phyloP scores from a whole-genome alignment of 208 protist genomes.

The Herpetomonas samuelpessoai region DNA sequence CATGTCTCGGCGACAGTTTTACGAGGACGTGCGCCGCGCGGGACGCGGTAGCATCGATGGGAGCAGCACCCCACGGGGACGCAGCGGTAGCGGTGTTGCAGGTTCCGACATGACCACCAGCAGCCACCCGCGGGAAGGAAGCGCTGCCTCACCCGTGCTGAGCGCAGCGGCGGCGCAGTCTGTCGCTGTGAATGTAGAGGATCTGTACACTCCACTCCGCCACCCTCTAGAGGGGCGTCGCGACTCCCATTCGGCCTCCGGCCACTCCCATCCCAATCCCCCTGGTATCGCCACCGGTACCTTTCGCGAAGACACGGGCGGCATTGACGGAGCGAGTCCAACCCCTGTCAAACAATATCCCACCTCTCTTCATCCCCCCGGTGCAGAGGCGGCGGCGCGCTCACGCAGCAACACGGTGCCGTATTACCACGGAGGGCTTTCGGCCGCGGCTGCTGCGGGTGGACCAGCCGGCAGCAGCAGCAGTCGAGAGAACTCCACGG shows the following conservation, averaged over 20 bases:
- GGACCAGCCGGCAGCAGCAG: no score
- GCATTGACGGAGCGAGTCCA: not conserved
- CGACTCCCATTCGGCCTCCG: not conserved
- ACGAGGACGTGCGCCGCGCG: slow-evolving; percentile 24
- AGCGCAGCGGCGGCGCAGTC: no score
- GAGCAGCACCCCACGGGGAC: slow-evolving; percentile 2
- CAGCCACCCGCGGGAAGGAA: no score
- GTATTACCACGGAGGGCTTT: no score
- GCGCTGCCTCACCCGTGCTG: no score
- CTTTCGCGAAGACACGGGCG: not conserved
- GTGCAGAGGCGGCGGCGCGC: not conserved
- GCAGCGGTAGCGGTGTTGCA: not conserved
- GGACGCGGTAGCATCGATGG: slow-evolving; percentile 12
- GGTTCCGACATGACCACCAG: no score
- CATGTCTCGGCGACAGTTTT: slow-evolving; percentile 21
- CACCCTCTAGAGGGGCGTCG: not conserved
- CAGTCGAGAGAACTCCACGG: no score
- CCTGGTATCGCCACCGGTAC: not conserved
- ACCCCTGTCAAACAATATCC: not conserved
- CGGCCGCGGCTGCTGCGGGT: no score
- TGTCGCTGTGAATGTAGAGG: not conserved
- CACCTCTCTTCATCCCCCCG: not conserved
- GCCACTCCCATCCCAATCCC: not conserved
- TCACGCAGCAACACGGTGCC: slow-evolving; percentile 14
- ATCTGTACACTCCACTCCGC: not conserved